Evolutionary conservation across 495 filamentous ascomycete genomes (phyloP), one percentile per base, ranked within the genome.

Genomic region (Aspergillus steynii): DNA sequence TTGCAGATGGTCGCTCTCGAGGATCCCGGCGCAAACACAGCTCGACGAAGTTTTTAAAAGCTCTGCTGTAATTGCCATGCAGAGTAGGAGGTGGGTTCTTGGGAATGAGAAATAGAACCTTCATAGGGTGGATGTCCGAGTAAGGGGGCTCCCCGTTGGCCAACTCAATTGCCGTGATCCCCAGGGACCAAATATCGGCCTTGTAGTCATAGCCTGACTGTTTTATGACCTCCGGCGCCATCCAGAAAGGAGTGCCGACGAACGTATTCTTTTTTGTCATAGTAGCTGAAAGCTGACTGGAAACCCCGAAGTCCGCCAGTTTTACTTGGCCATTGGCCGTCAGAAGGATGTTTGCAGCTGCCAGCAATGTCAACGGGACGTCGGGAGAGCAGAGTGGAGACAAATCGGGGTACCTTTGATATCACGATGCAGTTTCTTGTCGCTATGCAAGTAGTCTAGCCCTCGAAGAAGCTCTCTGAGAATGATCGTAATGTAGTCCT

Each of bases 211-310:
- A 99, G 47, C 95, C 95, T 55, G 91, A 95, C 71, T 96, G 93
- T 78, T 96, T 96, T 74, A 99, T 99, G 32, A 99, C 95, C 73
- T 99, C 95, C 8, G 95, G 95, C 4, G 95, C 95, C 95, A 99
- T 99, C 95, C 95, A 99, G 75, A 97, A 99, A 0, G 95, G 95
- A 2, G 95, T 98, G 14, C 95, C 95, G 27, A 99, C 95, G 71
- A 99, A 99, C 0, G 95, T 99, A 69, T 98, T 99, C 74, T 97
- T 97, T 77, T 97, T 96, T 28, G 96, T 97, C 91, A 97, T 98
- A n/a, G 95, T 97, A 2, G 92, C 92, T 27, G 94, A 93, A n/a
- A 99, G 81, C 69, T 99, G 95, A 14, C 94, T 93, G 27, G 94
- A 96, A 15, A 99, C 95, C 50, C 95, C 95, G 76, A 99, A 99